Percentiles rank a stretch among this genome's conserved stretches.
Conservation (phyloP, 306 rosid species). For the Neltuma alba region DNA sequence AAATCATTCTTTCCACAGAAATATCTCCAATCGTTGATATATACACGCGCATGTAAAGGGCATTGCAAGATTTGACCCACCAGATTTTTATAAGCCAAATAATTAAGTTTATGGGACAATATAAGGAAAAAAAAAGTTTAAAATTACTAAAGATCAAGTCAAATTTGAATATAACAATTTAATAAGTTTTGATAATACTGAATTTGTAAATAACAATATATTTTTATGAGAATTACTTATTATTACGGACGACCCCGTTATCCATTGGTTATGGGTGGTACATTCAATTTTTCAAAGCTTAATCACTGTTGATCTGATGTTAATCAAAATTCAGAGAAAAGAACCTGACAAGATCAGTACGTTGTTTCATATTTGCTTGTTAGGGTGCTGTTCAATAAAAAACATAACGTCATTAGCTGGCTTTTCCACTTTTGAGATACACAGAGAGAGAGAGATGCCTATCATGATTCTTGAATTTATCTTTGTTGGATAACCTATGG, state of each 20-base stretch:
- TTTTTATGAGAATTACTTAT: no score
- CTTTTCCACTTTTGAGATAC: background rate
- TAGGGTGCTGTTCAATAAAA: background rate
- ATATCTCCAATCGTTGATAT: background rate
- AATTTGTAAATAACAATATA: no score
- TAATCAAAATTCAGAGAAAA: background rate
- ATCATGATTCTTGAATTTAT: background rate
- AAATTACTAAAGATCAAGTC: no score
- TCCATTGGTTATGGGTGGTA: no score
- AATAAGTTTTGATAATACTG: no score
- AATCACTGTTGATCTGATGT: background rate
- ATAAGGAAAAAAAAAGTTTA: no score
- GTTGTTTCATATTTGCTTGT: background rate
- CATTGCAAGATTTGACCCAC: background rate
- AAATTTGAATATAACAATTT: no score
- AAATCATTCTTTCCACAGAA: background rate
- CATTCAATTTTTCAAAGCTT: background rate
- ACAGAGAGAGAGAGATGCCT: background rate
- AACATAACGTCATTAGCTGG: background rate
- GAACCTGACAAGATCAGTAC: background rate
- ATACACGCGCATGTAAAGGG: no score
- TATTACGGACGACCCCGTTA: no score
- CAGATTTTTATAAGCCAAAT: no score
- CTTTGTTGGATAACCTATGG: background rate
- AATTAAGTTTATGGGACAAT: no score